Evolutionary conservation across 2,329 filamentous ascomycete species (phyloP), one percentile per base, ranked within the genome.

Genomic region (Hansfordia pulvinata): DNA sequence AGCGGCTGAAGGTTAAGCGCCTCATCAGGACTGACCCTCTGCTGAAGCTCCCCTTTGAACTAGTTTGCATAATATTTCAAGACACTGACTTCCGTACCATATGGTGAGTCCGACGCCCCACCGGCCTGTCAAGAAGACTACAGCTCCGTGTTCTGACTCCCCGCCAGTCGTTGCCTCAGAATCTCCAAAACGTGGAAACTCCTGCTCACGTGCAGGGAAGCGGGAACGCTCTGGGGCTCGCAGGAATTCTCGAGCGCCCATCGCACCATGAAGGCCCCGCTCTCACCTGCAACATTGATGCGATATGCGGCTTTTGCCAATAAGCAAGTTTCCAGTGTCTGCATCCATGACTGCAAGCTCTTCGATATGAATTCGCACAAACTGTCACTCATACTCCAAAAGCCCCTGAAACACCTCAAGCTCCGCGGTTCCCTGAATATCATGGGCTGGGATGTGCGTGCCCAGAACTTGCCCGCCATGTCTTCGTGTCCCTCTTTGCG

Each of bases 181-280:
- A 43, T 48, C 3, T 44, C 40, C 10, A 43, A 38, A 14, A 26
- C 28, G 16, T 48, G 45, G 44, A 41, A 35, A 20, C 12, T 14
- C 2, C 18, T 32, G 11, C 29, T 46, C 10, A 42, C 36, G 5
- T 23, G 23, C 4, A 19, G 13, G 11, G 31, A 31, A 15, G 20
- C 30, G 6, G 28, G 22, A 23, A 19, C 34, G 14, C 26, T 44
- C 3, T 47, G 44, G 44, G 31, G 35, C 7, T 19, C 31, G 8
- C 44, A 44, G 19, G 23, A 28, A 11, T 31, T 26, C n/a, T 22
- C 15, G 23, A 28, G 23, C 13, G 21, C 6, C 12, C 13, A 13
- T 16, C 24, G 18, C 25, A 23, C 9, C n/a, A 21, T 22, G 4
- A 22, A 25, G 14, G 33, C 13, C 38, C 36, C 25, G 22, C 20